Base-by-base conservation (phyloP, 1,284 basidiomycete genomes). In the Kwoniella shivajii region DNA sequence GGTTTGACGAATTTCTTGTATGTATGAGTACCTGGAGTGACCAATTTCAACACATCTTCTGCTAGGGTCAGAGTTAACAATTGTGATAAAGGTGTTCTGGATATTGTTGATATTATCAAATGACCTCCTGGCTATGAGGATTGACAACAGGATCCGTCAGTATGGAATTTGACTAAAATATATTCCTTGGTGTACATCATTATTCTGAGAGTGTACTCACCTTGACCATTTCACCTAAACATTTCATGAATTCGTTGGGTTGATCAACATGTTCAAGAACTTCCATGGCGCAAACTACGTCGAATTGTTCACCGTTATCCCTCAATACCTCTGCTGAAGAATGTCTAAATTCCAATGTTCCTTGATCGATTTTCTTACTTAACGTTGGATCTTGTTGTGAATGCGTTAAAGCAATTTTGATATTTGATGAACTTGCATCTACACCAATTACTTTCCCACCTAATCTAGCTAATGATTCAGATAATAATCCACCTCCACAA, bases 191-290 rank as follows among this genome's bases (percentile, higher is more conserved):
- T n/a, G n/a, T 36, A 36, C 10, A 36, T 36, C 10, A 10, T 36
- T n/a, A 10, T 36, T 36, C 34, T n/a, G 34, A n/a, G n/a, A n/a
- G n/a, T n/a, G n/a, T 24, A 50, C 83, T 47, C 59, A 90, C 92
- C 80, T 93, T 96, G 62, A 94, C 85, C 48, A 96, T 83, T 59
- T 88, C 82, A 0, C 89, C 88, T 63, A 92, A 88, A 45, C 87
- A 86, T 43, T 84, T 81, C 49, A 97, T 81, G 76, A 99, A 99
- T 6, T 84, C 83, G 11, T 85, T 82, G 0, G 96, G 95, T 66
- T 93, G 86, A 71, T 96, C 89, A 57, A 99, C 96, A 72, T 99
- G 96, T 79, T 99, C 96, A 41, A 99, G 74, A 16, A 99, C 94
- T 74, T 99, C 96, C 92, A 99, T 93, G 10, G 92, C 90, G 74